A percentile compares a stretch with the other conserved stretches of the same genome.
Evolutionary conservation across 73 alveolate species (phyloP).

Genomic region (Blepharisma stoltei): DNA sequence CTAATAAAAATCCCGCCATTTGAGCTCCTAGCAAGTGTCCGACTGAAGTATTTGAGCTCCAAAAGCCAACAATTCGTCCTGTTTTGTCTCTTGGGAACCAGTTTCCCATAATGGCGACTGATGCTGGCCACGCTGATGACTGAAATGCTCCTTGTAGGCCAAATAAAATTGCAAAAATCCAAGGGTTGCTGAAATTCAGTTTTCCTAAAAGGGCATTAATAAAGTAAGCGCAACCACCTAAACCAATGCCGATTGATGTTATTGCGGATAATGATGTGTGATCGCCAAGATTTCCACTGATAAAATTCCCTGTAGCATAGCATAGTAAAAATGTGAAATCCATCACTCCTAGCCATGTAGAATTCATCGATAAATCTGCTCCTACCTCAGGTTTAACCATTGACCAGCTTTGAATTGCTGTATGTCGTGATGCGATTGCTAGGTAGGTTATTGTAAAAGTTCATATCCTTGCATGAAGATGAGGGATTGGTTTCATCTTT

Average conservation of each 20-base stretch:
- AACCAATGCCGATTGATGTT: not conserved
- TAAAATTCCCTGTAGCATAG: constrained; percentile 49
- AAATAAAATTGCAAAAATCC: constrained; percentile 39
- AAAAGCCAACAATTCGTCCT: constrained; percentile 44
- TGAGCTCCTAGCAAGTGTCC: constrained; percentile 46
- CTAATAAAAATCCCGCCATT: constrained; percentile 24
- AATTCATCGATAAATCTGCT: not conserved
- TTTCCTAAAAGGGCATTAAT: not conserved
- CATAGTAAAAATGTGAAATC: constrained; percentile 44
- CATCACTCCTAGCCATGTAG: constrained; percentile 43
- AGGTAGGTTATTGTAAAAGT: not conserved
- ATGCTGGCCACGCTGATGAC: constrained; percentile 46
- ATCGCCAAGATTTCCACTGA: constrained; percentile 57
- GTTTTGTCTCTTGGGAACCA: constrained; percentile 43
- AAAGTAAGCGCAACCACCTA: not conserved
- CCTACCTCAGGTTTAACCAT: not conserved
- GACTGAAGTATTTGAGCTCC: constrained; percentile 43
- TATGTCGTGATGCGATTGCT: not conserved
- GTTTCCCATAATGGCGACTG: constrained; percentile 40
- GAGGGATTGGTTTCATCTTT: too few species aligned
- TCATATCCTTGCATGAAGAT: too few species aligned
- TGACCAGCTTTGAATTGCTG: not conserved
- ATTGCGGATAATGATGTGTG: constrained; percentile 2
- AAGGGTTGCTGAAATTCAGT: not conserved
- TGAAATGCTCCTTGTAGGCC: constrained; percentile 46